Percentiles rank a stretch among this genome's conserved stretches.
Evolutionary conservation across 2,329 filamentous ascomycete genomes (phyloP).

Genomic region (Aspergillus sp.): DNA sequence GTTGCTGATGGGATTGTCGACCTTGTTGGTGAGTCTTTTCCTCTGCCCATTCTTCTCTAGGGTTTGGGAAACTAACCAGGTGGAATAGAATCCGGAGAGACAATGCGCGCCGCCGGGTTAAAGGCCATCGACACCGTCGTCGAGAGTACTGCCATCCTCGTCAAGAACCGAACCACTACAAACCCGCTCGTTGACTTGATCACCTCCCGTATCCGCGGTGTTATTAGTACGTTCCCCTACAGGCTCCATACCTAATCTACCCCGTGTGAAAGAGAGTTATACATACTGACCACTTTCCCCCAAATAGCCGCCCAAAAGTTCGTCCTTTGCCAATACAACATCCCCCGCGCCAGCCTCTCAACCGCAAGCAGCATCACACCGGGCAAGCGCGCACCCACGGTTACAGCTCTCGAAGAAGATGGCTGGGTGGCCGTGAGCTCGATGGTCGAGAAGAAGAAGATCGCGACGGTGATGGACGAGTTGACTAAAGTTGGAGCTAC

Average conservation of each 20-base stretch:
- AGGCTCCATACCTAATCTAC: neutral
- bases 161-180: slow-evolving; percentile 82
- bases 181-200: slow-evolving; percentile 84
- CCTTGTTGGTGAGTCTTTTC: slow-evolving; percentile 74
- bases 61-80: neutral
- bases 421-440: slow-evolving; percentile 92
- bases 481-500: slow-evolving; percentile 72
- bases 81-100: slow-evolving; percentile 84
- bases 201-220: slow-evolving; percentile 80
- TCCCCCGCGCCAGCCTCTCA: slow-evolving; percentile 67
- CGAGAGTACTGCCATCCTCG: slow-evolving; percentile 81
- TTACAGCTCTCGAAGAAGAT: slow-evolving; percentile 83
- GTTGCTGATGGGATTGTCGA: slow-evolving; percentile 97
- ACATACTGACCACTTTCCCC: neutral
- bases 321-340: slow-evolving; percentile 95
- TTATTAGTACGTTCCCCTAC: slow-evolving; percentile 66
- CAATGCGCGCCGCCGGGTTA: slow-evolving; percentile 92
- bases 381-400: slow-evolving; percentile 87
- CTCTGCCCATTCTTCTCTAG: neutral
- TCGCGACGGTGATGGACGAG: slow-evolving; percentile 85
- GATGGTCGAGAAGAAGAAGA: slow-evolving; percentile 88
- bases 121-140: slow-evolving; percentile 94
- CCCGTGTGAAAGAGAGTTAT: neutral
- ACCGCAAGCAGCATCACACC: slow-evolving; percentile 77
- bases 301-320: slow-evolving; percentile 75